phyloP scores from a whole-genome alignment of 2,329 filamentous ascomycete species.

The Emergomyces orientalis region DNA sequence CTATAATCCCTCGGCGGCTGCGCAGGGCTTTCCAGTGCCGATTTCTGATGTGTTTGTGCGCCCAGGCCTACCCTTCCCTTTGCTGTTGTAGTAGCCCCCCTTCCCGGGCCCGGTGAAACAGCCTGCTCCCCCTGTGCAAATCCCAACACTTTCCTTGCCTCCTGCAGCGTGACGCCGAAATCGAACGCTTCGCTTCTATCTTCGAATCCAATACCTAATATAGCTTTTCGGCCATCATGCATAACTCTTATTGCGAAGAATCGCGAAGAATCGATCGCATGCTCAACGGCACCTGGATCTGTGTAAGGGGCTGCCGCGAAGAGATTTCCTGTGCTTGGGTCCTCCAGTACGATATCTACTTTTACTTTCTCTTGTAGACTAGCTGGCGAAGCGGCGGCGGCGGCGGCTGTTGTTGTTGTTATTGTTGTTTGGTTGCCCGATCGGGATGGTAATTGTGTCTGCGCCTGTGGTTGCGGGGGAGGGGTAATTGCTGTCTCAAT shows the following conservation, averaged over 20 bases:
- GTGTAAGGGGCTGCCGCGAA: constrained; percentile 81
- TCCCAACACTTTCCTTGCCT: constrained; percentile 61
- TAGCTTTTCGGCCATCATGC: constrained; percentile 67
- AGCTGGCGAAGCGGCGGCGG: constrained; percentile 15
- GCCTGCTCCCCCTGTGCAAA: constrained; percentile 39
- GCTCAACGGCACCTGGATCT: constrained; percentile 56
- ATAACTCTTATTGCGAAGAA: constrained; percentile 80
- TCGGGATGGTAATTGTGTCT: constrained; percentile 7
- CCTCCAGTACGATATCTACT: constrained; percentile 70
- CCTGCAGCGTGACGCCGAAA: constrained; percentile 70
- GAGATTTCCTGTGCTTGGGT: constrained; percentile 59
- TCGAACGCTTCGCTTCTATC: constrained; percentile 80
- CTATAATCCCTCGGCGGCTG: constrained; percentile 58
- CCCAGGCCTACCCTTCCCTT: neutral
- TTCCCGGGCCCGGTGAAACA: constrained; percentile 9
- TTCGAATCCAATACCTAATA: constrained; percentile 78
- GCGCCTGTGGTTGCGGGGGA: constrained; percentile 15
- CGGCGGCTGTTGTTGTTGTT: constrained; percentile 16
- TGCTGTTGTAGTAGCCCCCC: constrained; percentile 16
- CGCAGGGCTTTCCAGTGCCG: constrained; percentile 17
- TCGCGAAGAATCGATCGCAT: constrained; percentile 66
- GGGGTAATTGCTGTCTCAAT: constrained; percentile 58
- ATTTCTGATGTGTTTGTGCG: neutral
- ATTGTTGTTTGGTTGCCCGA: constrained; percentile 19
- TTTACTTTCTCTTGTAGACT: constrained; percentile 48